phyloP scores from a whole-genome alignment of 2,329 filamentous ascomycete genomes.

The Pleomassaria siparia region DNA sequence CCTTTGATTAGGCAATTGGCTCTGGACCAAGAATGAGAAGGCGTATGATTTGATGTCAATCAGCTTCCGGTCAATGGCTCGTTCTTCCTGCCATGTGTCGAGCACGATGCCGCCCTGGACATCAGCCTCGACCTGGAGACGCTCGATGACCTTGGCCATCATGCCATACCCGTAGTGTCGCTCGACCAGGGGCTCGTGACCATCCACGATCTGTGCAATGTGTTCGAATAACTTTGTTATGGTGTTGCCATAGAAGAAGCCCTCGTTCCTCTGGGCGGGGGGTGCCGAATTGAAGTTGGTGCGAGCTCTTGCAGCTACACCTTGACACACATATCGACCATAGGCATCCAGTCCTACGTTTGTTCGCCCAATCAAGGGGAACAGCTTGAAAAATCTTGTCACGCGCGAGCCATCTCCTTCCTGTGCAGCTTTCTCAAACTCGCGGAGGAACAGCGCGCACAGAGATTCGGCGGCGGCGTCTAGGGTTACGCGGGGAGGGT shows the following conservation, averaged over 20 bases:
- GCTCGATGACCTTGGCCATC: slow-evolving; percentile 93
- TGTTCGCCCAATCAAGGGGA: slow-evolving; percentile 86
- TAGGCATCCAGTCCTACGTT: slow-evolving; percentile 93
- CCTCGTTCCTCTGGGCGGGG: slow-evolving; percentile 66
- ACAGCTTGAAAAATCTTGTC: slow-evolving; percentile 96
- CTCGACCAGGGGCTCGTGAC: slow-evolving; percentile 87
- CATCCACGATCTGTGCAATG: slow-evolving; percentile 93
- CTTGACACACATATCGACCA: slow-evolving; percentile 92
- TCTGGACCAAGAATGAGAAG: slow-evolving; percentile 95
- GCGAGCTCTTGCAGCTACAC: slow-evolving; percentile 82
- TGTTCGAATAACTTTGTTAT: slow-evolving; percentile 94
- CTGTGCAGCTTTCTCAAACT: slow-evolving; percentile 89
- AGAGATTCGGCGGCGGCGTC: slow-evolving; percentile 85
- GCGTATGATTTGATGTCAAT: slow-evolving; percentile 98
- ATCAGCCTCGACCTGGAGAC: slow-evolving; percentile 90
- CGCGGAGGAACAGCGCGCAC: slow-evolving; percentile 85
- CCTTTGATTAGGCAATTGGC: slow-evolving; percentile 76
- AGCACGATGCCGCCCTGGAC: slow-evolving; percentile 94
- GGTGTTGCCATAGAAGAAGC: slow-evolving; percentile 88
- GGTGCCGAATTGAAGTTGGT: slow-evolving; percentile 73
- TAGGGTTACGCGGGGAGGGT: slow-evolving; percentile 83
- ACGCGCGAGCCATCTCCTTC: slow-evolving; percentile 88
- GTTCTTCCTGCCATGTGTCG: slow-evolving; percentile 93
- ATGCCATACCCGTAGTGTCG: slow-evolving; percentile 89
- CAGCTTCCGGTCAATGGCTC: slow-evolving; percentile 78